Percentiles rank a stretch among this genome's conserved stretches.
phyloP scores from a whole-genome alignment of 768 basidiomycete species.

The Leccinellum luteum region DNA sequence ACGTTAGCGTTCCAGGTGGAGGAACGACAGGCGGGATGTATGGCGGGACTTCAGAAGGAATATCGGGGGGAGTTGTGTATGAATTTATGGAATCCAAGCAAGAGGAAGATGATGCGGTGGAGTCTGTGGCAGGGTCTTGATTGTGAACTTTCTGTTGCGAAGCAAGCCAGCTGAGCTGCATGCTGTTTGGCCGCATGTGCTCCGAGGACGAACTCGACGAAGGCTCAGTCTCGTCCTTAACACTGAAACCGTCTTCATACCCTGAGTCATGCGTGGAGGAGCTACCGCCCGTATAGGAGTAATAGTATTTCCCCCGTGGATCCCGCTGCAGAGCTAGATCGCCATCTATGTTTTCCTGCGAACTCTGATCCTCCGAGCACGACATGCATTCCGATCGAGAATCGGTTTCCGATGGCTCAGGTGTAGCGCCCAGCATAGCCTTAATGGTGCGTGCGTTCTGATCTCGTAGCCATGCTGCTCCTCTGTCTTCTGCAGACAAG shows the following conservation, averaged over 20 bases:
- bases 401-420: conserved; percentile 59
- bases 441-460: conserved; percentile 69
- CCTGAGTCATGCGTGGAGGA: conserved; percentile 53
- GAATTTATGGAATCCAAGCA: conserved; percentile 13
- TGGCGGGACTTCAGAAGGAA: conserved; percentile 52
- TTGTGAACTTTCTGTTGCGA: conserved; percentile 43
- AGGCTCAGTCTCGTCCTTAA: conserved; percentile 32
- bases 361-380: conserved; percentile 27
- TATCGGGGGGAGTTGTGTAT: conserved; percentile 32
- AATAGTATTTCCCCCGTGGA: conserved; percentile 71
- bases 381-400: conserved; percentile 40
- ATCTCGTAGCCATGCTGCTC: conserved; percentile 79
- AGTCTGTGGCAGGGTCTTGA: conserved; percentile 11
- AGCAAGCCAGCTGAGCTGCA: conserved; percentile 65
- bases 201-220: conserved; percentile 24
- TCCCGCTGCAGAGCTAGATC: conserved; percentile 68
- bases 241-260: conserved; percentile 48
- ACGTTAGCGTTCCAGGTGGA: conserved; percentile 62
- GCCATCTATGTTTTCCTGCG: conserved; percentile 48
- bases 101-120: conserved; percentile 14
- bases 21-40: conserved; percentile 47
- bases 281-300: conserved; percentile 57
- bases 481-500: conserved; percentile 57
- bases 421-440: conserved; percentile 54
- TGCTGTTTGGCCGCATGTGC: conserved; percentile 57